These are phyloP conservation scores for Taphrina confusa DNA, from an alignment of 1,139 yeast genomes.

Conservation along the genomic window DNA sequence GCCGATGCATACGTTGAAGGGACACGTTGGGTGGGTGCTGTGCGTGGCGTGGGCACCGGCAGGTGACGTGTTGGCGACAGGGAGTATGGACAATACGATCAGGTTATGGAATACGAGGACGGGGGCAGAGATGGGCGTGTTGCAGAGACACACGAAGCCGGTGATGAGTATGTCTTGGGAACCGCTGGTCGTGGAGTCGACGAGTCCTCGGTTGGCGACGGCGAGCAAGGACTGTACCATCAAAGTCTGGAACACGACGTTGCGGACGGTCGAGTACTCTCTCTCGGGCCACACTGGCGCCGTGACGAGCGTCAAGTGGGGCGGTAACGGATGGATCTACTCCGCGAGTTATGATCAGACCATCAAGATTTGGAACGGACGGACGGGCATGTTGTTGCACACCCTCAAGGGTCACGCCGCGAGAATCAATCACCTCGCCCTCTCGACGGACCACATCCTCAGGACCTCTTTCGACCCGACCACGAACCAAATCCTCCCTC, in stretches of 20 bases:
- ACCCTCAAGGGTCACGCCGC: conserved; percentile 89
- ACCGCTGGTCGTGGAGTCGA: conserved; percentile 71
- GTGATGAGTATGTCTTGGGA: conserved; percentile 91
- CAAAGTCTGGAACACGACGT: conserved; percentile 84
- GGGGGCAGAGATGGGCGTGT: conserved; percentile 67
- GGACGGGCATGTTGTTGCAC: conserved; percentile 54
- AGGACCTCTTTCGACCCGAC: conserved; percentile 64
- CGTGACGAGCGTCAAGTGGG: conserved; percentile 95
- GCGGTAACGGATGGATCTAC: conserved; percentile 81
- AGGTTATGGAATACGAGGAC: conserved; percentile 80
- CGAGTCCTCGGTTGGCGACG: conserved; percentile 69
- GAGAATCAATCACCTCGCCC: conserved; percentile 93
- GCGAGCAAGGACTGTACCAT: conserved; percentile 92
- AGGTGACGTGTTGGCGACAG: conserved; percentile 89
- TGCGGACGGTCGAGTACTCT: conserved; percentile 64
- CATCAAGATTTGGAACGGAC: conserved; percentile 81
- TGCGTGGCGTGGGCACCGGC: conserved; percentile 94
- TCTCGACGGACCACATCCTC: conserved; percentile 85
- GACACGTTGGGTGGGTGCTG: conserved; percentile 92
- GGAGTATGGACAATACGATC: conserved; percentile 84
- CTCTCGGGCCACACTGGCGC: conserved; percentile 86
- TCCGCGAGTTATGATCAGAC: conserved; percentile 95
- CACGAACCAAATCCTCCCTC: conserved; percentile 24
- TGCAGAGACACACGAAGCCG: conserved; percentile 86
- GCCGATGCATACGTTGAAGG: conserved; percentile 73